A percentile compares a stretch with the other conserved stretches of the same genome.
These are phyloP conservation scores for Pichia sp. DNA, from an alignment of 1,139 yeast genomes.

Conservation along the genomic window DNA sequence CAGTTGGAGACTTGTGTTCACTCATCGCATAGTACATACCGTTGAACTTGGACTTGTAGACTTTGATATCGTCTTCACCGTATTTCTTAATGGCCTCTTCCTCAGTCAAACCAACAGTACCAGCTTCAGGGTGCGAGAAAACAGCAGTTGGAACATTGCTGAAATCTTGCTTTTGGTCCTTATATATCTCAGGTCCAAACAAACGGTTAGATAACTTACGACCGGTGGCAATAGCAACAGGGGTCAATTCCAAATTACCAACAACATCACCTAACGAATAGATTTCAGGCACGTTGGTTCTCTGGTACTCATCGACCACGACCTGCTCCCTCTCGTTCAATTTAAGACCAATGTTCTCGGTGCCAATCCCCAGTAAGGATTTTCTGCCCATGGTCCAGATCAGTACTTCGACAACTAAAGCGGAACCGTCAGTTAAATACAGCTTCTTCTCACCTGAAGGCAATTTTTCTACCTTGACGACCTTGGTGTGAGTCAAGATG, in stretches of 20 bases:
- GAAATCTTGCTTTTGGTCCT: conserved; percentile 74
- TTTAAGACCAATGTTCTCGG: conserved; percentile 71
- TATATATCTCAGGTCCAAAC: conserved; percentile 72
- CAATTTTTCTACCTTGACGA: conserved; percentile 56
- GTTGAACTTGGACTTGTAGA: conserved; percentile 77
- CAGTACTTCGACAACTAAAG: conserved; percentile 69
- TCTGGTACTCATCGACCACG: conserved; percentile 81
- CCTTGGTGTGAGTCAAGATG: conserved; percentile 64
- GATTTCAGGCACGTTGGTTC: conserved; percentile 65
- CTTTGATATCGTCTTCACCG: conserved; percentile 77
- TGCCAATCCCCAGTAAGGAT: conserved; percentile 67
- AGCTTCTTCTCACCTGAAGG: conserved; percentile 61
- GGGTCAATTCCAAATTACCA: conserved; percentile 89
- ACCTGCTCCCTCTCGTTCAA: conserved; percentile 56
- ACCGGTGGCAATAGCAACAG: conserved; percentile 98
- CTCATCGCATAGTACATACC: conserved; percentile 93
- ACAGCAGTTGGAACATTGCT: conserved; percentile 83
- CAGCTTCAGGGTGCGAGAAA: conserved; percentile 97
- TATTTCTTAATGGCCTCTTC: conserved; percentile 68
- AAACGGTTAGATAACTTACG: conserved; percentile 86
- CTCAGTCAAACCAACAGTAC: conserved; percentile 84
- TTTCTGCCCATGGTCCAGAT: conserved; percentile 94
- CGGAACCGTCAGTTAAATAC: conserved; percentile 45
- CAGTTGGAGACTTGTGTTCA: conserved; percentile 81
- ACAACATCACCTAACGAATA: conserved; percentile 91